Conservation (phyloP, 305 asterid species). For the Lippia alba region DNA sequence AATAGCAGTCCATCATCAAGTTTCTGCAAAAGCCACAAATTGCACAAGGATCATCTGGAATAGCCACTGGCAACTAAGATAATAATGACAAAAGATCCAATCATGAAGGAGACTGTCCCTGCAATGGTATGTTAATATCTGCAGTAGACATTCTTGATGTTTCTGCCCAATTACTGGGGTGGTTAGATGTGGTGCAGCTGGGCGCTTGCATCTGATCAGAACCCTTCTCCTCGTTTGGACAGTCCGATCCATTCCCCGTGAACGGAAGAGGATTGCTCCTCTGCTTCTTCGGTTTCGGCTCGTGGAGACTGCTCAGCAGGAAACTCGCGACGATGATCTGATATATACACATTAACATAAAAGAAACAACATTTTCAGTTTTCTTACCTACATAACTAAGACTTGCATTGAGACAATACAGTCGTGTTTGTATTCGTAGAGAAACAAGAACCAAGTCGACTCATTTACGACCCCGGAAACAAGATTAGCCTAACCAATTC, state of each 20-base stretch:
- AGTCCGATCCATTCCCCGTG: conserved; percentile 29
- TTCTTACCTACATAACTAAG: neutral
- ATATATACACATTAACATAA: neutral
- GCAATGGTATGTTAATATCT: conserved; percentile 72
- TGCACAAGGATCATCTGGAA: neutral
- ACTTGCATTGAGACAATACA: neutral
- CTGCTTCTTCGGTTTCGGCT: conserved; percentile 59
- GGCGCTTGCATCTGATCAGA: conserved; percentile 32
- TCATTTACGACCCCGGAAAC: neutral
- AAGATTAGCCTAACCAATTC: no score
- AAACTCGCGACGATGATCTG: conserved; percentile 77
- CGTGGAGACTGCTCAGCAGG: conserved; percentile 54
- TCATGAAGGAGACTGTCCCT: conserved; percentile 39
- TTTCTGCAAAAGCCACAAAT: neutral
- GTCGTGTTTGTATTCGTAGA: no score
- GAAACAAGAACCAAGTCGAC: neutral
- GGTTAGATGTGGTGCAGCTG: conserved; percentile 29
- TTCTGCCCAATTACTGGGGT: conserved; percentile 47
- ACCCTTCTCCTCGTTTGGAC: conserved; percentile 40
- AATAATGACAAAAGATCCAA: neutral
- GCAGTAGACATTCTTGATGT: conserved; percentile 50
- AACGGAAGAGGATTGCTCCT: conserved; percentile 36
- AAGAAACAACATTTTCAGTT: no score
- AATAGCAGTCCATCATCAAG: neutral
- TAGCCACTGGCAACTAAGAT: neutral